Conservation (phyloP, 768 basidiomycete genomes). For the Leccinum fibrillosum region DNA sequence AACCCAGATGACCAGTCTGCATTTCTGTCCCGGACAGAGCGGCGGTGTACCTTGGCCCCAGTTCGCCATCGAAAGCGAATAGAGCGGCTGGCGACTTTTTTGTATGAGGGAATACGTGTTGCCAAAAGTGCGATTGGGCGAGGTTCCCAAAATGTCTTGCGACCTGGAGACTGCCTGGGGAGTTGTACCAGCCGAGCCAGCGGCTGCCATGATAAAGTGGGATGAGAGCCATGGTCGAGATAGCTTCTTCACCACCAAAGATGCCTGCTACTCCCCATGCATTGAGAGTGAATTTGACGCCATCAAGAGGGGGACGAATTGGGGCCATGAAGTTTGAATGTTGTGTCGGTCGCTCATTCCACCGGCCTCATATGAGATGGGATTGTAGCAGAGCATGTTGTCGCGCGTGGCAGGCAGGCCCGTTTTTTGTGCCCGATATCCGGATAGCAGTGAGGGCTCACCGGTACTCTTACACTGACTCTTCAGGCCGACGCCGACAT, state of each 20-base stretch:
- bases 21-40: slow-evolving; percentile 27
- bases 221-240: slow-evolving; percentile 29
- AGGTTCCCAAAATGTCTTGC: slow-evolving; percentile 29
- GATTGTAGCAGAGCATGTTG: not conserved
- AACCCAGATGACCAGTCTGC: slow-evolving; percentile 28
- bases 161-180: slow-evolving; percentile 30
- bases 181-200: slow-evolving; percentile 36
- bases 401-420: not conserved
- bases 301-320: slow-evolving; percentile 4
- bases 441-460: not conserved
- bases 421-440: not conserved
- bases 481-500: not conserved
- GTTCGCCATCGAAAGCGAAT: slow-evolving; percentile 25
- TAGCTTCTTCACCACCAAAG: slow-evolving; percentile 33
- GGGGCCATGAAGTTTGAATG: slow-evolving; percentile 10
- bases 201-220: slow-evolving; percentile 27
- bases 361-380: not conserved
- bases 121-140: slow-evolving; percentile 25
- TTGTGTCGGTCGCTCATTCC: not conserved
- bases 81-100: slow-evolving; percentile 17
- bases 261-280: slow-evolving; percentile 32
- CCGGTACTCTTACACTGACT: not conserved
- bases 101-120: slow-evolving; percentile 22
- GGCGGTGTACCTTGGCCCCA: slow-evolving; percentile 26
- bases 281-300: slow-evolving; percentile 22